Base-by-base conservation (phyloP, 2,329 filamentous ascomycete genomes). In the Hymenoscyphus infarciens region DNA sequence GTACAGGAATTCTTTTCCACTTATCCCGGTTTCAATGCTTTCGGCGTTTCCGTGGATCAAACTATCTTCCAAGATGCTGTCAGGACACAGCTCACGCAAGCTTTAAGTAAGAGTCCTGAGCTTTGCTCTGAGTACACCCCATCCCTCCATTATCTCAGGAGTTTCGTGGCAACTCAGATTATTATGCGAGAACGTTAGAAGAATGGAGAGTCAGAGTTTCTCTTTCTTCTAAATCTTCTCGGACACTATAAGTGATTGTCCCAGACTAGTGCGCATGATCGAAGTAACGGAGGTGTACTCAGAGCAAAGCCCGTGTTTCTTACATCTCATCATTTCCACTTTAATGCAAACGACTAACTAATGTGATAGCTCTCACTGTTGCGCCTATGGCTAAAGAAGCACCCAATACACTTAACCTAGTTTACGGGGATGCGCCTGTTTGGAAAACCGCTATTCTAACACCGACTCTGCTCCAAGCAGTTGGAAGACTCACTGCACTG, bases 401-500 rank as follows among this genome's bases (percentile, higher is more conserved):
- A 7, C 67, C 70, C 1, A 66, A 66, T 2, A 72, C 74, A 0
- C 56, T 77, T 1, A 69, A 74, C 33, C 71, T 74, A 29, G 70
- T 76, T 29, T 72, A 74, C 27, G 75, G 75, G 10, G 64, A 67
- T 25, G 64, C 39, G 8, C 22, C 66, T 72, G 77, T 78, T 61
- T 82, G 80, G 79, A 72, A 72, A 11, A 67, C 75, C 1, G 67
- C 76, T 38, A 63, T 67, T 25, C 73, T 81, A 42, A 72, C 74
- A 11, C 67, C 73, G 0, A 70, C 75, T 35, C 61, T 80, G 22
- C 76, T 80, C 1, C 71, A 76, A 16, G 66, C 81, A 8, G 75
- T 85, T 10, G 79, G 80, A 16, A 79, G 80, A 8, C 66, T 83
- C 11, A 82, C 81, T 0, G 79, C 81, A 1, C 75, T 80, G 5